Evolutionary conservation across 306 rosid species (phyloP).

Genomic region (Ammopiptanthus mongolicus): DNA sequence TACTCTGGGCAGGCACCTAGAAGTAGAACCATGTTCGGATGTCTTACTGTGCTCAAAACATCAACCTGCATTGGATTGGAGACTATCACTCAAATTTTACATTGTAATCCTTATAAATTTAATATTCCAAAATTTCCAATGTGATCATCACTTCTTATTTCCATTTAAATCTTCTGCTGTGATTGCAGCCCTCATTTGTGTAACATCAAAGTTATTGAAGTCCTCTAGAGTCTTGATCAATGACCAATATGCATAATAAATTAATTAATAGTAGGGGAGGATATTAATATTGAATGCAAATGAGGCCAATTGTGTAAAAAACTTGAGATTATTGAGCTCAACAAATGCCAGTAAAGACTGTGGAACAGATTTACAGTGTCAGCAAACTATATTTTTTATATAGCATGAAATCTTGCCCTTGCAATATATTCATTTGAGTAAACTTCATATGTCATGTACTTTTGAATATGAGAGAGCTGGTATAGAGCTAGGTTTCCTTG

Average conservation of each 20-base stretch:
- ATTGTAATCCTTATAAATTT: neutral
- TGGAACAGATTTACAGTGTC: neutral
- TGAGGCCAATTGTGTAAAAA: neutral
- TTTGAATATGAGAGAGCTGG: neutral
- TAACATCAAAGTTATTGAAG: neutral
- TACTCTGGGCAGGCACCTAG: constrained; percentile 80
- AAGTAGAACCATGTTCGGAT: constrained; percentile 73
- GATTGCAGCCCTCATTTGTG: neutral
- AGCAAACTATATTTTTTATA: neutral
- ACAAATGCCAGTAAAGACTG: neutral
- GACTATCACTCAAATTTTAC: neutral
- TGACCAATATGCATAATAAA: neutral
- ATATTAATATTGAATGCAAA: neutral
- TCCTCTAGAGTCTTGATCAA: neutral
- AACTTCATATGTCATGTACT: neutral
- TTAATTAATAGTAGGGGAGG: neutral
- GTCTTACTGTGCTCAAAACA: constrained; percentile 60
- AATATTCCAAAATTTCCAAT: neutral
- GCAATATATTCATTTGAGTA: neutral
- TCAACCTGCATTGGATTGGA: constrained; percentile 45
- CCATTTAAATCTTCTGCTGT: neutral
- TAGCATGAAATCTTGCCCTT: neutral
- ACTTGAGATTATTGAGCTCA: neutral
- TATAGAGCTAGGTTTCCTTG: neutral
- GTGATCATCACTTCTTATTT: neutral